Evolutionary conservation across 176 grass and related monocot species (phyloP).

Genomic region (Tuctoria greenei): DNA sequence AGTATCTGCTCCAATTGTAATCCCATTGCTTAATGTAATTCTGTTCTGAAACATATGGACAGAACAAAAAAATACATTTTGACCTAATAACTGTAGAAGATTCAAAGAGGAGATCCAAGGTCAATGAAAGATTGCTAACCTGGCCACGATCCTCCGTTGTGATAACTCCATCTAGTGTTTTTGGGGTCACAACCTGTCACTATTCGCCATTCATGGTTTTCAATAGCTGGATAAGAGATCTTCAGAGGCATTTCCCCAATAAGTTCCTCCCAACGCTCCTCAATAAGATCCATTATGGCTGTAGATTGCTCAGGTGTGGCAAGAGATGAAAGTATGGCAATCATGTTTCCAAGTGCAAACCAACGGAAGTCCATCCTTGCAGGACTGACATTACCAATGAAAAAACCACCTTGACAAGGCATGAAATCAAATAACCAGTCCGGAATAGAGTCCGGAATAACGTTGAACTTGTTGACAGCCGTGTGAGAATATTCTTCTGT

Average conservation of each 20-base stretch:
- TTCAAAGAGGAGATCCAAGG: constrained; percentile 20
- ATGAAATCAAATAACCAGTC: constrained; percentile 84
- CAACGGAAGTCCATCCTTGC: constrained; percentile 83
- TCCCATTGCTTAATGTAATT: not conserved
- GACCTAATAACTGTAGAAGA: not conserved
- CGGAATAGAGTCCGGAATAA: constrained; percentile 76
- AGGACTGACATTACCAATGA: constrained; percentile 79
- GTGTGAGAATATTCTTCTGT: constrained; percentile 84
- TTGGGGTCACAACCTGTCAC: constrained; percentile 60
- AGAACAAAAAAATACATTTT: not conserved
- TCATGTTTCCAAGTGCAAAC: constrained; percentile 74
- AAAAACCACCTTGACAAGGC: constrained; percentile 74
- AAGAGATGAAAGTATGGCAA: constrained; percentile 79
- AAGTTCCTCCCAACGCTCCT: constrained; percentile 79
- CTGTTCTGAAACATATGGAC: not conserved
- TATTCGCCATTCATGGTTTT: constrained; percentile 73
- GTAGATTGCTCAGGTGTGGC: constrained; percentile 65
- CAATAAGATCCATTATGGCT: constrained; percentile 83
- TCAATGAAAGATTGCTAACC: constrained; percentile 42
- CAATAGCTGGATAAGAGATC: constrained; percentile 70
- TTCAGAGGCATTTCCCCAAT: constrained; percentile 81
- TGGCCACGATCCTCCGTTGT: constrained; percentile 82
- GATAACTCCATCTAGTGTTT: constrained; percentile 73
- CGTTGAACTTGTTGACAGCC: constrained; percentile 82
- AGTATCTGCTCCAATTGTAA: not conserved